Conservation (phyloP, 352 stramenopile species). For the Labyrinthula sp. region DNA sequence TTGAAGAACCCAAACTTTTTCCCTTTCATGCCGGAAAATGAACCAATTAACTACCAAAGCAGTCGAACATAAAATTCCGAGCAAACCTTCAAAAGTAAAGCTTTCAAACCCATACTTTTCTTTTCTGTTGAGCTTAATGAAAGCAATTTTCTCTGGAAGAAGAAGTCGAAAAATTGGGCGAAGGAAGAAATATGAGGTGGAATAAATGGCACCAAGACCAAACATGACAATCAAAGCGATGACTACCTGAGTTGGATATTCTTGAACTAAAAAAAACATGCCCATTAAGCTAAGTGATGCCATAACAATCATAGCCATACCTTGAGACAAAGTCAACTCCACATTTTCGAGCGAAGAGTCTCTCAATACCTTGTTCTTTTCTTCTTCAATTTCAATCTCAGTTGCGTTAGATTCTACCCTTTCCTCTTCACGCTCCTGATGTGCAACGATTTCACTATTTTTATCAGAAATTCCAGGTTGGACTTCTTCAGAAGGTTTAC, state of each 20-base stretch:
- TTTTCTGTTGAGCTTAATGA: too few relatives aligned
- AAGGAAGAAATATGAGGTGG: constrained; percentile 15
- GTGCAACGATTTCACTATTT: too few relatives aligned
- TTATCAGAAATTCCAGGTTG: too few relatives aligned
- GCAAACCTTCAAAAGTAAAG: neutral
- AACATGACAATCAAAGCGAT: constrained; percentile 26
- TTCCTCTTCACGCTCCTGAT: neutral
- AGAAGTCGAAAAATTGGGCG: constrained; percentile 7
- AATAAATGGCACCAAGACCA: constrained; percentile 6
- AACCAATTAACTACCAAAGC: constrained; percentile 38
- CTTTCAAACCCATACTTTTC: too few relatives aligned
- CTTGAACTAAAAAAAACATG: constrained; percentile 14
- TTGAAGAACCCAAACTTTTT: constrained; percentile 51
- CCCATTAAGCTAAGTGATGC: constrained; percentile 6
- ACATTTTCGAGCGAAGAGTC: constrained; percentile 18
- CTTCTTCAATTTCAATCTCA: neutral
- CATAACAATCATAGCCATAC: constrained; percentile 13
- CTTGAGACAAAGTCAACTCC: constrained; percentile 2
- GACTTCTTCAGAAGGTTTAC: too few relatives aligned
- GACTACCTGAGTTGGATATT: constrained; percentile 16
- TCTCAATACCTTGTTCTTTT: neutral
- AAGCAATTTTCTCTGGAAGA: neutral
- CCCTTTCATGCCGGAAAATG: constrained; percentile 43
- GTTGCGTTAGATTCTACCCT: neutral
- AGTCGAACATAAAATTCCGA: neutral